Evolutionary conservation across 2,329 filamentous ascomycete genomes (phyloP).

Genomic region (Phialemonium atrogriseum): DNA sequence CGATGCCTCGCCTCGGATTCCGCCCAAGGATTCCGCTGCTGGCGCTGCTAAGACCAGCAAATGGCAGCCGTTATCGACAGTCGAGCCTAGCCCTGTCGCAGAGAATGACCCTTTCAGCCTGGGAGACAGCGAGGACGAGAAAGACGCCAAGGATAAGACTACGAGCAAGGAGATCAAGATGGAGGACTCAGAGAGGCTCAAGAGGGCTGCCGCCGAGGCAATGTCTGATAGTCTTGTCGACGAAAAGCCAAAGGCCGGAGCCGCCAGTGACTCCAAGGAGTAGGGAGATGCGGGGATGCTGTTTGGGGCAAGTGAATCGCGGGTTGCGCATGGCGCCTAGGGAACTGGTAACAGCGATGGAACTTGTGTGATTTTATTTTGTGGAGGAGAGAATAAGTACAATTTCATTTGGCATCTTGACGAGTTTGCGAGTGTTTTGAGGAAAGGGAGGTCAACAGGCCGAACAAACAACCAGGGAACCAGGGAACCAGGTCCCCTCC

Average conservation of each 20-base stretch:
- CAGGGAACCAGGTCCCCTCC: too few relatives aligned
- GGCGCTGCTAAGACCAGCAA: slow-evolving; percentile 71
- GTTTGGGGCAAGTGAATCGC: too few relatives aligned
- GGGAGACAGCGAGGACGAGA: slow-evolving; percentile 91
- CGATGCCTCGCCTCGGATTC: slow-evolving; percentile 50
- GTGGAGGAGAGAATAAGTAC: too few relatives aligned
- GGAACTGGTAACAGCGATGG: too few relatives aligned
- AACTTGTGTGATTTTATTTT: too few relatives aligned
- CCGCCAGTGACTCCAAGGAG: too few relatives aligned
- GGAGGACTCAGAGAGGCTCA: slow-evolving; percentile 51
- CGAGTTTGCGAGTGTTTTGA: too few relatives aligned
- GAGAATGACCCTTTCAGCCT: slow-evolving; percentile 96
- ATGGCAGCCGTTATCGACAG: slow-evolving; percentile 86
- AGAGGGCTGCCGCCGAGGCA: slow-evolving; percentile 55
- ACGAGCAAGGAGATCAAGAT: slow-evolving; percentile 39
- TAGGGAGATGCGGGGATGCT: too few relatives aligned
- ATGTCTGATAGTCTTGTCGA: slow-evolving; percentile 49
- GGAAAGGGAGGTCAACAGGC: too few relatives aligned
- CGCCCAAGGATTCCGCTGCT: slow-evolving; percentile 38
- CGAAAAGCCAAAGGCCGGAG: slow-evolving; percentile 23
- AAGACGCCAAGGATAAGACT: slow-evolving; percentile 63
- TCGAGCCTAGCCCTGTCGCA: slow-evolving; percentile 75
- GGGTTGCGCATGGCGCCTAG: too few relatives aligned
- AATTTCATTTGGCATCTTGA: too few relatives aligned
- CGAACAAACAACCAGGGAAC: too few relatives aligned